Evolutionary conservation across 192 early-diverging fungal species (phyloP), one percentile per base, ranked within the genome.

Genomic region (Backusella westeae): DNA sequence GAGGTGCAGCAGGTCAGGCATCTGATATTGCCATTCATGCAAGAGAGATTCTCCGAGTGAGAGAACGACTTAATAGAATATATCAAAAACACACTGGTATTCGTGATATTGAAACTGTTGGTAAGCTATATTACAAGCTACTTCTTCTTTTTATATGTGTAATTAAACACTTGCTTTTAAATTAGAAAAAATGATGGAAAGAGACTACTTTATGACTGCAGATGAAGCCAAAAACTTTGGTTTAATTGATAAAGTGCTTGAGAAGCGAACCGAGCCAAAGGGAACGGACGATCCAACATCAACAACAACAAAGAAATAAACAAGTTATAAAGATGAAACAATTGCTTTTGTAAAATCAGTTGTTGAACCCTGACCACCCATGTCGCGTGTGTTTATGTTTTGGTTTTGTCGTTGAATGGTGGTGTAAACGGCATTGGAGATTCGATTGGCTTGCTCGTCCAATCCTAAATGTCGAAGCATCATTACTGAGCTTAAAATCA

Each of bases 1-100:
- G 98, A 26, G 96, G 96, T 9, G 96, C 98, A 9, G 85, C 90
- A 44, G 96, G 96, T 32, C 98, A 98, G 82, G 96, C 98, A 0
- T 92, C 91, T 34, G 98, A 99, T 76, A 98, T 99, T 79, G 97
- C 95, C 6, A 99, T 98, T 68, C 98, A 99, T 76, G 96, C 96
- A 0, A 83, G 94, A 6, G 97, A 99, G 85, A 99, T 99, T 42
- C 83, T 99, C 36, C 89, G 94, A 53, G 92, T 95, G 0, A 84
- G 96, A 3, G 90, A 93, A 78, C 82, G 91, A 3, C 82, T 98
- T 26, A 99, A 99, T 78, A 77, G 83, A 29, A 90, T 99, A 23
- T 98, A 98, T 77, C 88, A 90, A 53, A 87, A 90, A 21, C 98
- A 99, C 74, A 97, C 95, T 0, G 91, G 91, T 8, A 81, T 88